phyloP scores from a whole-genome alignment of 495 filamentous ascomycete species.

The Penicillium mononematosum region DNA sequence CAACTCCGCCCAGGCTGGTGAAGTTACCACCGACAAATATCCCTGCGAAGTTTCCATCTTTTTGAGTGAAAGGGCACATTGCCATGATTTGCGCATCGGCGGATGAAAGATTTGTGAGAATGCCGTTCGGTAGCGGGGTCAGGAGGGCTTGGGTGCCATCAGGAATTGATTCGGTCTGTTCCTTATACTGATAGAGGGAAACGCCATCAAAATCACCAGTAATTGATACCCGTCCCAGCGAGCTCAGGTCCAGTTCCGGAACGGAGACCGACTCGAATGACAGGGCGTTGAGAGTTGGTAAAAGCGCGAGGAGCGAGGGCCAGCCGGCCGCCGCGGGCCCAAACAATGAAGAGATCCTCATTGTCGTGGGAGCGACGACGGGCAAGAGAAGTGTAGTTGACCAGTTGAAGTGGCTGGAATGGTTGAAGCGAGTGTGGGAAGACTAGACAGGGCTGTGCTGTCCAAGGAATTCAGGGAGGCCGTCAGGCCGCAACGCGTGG shows the following conservation, averaged over 20 bases:
- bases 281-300: conserved; percentile 51
- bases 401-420: conserved; percentile 7
- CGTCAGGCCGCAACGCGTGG: conserved; percentile 27
- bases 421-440: conserved; percentile 18
- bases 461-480: conserved; percentile 29
- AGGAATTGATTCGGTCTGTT: conserved; percentile 67
- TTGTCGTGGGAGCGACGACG: conserved; percentile 50
- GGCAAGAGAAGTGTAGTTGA: conserved; percentile 18
- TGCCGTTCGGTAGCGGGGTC: conserved; percentile 80
- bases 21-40: conserved; percentile 93
- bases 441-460: conserved; percentile 13
- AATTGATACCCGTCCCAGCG: conserved; percentile 80
- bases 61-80: conserved; percentile 78
- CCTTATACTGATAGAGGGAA: conserved; percentile 81
- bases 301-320: conserved; percentile 40
- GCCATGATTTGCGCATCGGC: conserved; percentile 80
- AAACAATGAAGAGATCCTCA: conserved; percentile 59
- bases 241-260: conserved; percentile 76
- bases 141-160: conserved; percentile 83
- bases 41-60: conserved; percentile 64
- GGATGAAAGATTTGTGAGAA: conserved; percentile 66
- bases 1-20: conserved; percentile 76
- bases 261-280: conserved; percentile 68
- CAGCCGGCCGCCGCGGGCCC: conserved; percentile 53
- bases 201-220: conserved; percentile 89